Evolutionary conservation across 805 yeast species (phyloP), one percentile per base, ranked within the genome.

Genomic region (Grigorovia humatica): DNA sequence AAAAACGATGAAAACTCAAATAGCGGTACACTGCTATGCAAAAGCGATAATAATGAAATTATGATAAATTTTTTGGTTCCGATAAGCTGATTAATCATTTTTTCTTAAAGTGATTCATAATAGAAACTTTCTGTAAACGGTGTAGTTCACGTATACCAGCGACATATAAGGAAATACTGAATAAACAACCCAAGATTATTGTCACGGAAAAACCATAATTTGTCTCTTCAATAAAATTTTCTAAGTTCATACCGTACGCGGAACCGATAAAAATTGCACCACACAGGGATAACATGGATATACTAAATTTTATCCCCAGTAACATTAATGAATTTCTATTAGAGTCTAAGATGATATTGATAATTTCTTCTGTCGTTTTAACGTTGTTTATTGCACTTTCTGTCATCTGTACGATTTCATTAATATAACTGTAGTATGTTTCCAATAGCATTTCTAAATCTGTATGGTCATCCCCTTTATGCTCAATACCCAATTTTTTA

Each of bases 221-320:
- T 1, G 81, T 71, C 52, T 89, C 96, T 65, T 93, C 99, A 20
- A 93, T 82, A 63, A 86, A 89, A 68, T 91, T 93, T 62, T 85
- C 88, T 65, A 93, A 72, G 68, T 93, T 93, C 99, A 93, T 93
- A 40, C 99, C 99, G 67, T 90, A 93, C 11, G 88, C 71, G 0
- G 96, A 85, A 1, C 96, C 93, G 15, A 88, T 65, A 57, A 86
- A 87, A 46, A 95, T 71, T 1, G 93, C 84, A 15, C 83, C 78
- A 1, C 95, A 95, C 61, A 90, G 72, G 3, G 96, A 83, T 40
- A 93, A 70, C 52, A 95, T 74, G 0, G 95, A 93, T 27, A 88
- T 81, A 48, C 93, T 83, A 65, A 88, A 88, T 59, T 85, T 77
- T 52, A 93, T 73, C 2, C 96, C 95, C 43, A 93, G 72, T 30